Evolutionary conservation across 1,139 yeast species (phyloP), one percentile per base, ranked within the genome.

Genomic region (Zygotorulaspora mrakii): DNA sequence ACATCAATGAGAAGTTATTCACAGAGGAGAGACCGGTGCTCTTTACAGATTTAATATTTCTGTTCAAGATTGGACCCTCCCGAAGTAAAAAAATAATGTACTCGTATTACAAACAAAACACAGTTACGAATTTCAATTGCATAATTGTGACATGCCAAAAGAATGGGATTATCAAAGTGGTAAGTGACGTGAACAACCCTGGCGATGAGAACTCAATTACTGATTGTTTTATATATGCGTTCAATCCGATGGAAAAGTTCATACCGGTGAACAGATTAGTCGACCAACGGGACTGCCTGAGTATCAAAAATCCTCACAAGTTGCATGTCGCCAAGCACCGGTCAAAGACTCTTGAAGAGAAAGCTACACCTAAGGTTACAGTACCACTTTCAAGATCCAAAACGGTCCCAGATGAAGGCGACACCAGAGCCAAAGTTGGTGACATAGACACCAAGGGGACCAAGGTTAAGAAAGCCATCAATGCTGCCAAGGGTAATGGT

Each of bases 181-280:
- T 58, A 4, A 42, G 49, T 17, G 60, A 57, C 31, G 32, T 55
- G 14, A 39, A 38, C 13, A 39, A 44, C 9, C 37, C 54, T 11
- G 45, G 45, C 7, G 42, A 42, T 14, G 39, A 41, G 16, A 43
- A 48, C 5, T 39, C 45, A 5, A 33, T 59, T 3, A 27, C 40
- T 3, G 65, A 60, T 39, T 55, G 57, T 37, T 60, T 59, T 30
- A 58, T 60, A 11, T 60, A 59, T 45, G 65, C 60, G 4, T 55
- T 60, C 39, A 57, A 52, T 35, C 62, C 65, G 1, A 54, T 49
- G 49, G 54, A 56, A 6, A 50, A 46, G 18, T 53, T 57, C 37
- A 45, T 48, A 8, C 56, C 62, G 8, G 44, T 52, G 4, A 57
- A 53, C 37, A 26, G 25, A 8, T 41, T 48, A n/a, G 23, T 40